Evolutionary conservation across 2,329 filamentous ascomycete species (phyloP), one percentile per base, ranked within the genome.

Genomic region (Penicillium hesseltinei): DNA sequence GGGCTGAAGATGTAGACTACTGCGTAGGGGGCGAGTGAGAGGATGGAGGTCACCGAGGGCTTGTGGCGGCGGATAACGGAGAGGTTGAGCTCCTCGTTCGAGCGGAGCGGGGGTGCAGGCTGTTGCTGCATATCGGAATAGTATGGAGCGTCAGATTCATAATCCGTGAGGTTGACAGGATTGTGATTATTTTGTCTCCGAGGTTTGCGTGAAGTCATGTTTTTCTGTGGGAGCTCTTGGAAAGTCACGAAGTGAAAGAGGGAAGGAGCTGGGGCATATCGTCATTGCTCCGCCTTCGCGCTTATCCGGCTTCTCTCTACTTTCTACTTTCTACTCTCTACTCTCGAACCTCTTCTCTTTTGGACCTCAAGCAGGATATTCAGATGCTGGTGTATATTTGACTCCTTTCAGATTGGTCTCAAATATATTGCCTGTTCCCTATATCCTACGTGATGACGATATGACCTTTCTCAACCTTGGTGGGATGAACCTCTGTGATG

Each of bases 51-150:
- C 62, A 97, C 85, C 57, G 84, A 82, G 33, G 91, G 89, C 57
- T 91, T 84, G 77, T 96, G 90, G 64, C 91, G 89, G 58, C 84
- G 87, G 36, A 97, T 82, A 39, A 97, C 93, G 48, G 85, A 82
- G 63, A 96, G 82, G 78, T 97, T 97, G 69, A 97, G 87, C 65
- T 95, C 88, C 54, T 88, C 89, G 74, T 92, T 94, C 61, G 88
- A 88, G 63, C 90, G 87, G 7, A 67, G 62, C 36, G 77, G 73
- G 53, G 80, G 79, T 42, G 80, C 79, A 29, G 74, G 72, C 17
- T 61, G 61, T 48, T 69, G 66, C 21, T 67, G 66, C 35, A 68
- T 67, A 58, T 77, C 75, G 56, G 75, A 75, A 54, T 72, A 60
- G 58, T 84, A 82, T 62, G 79, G 80, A 21, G 81, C 82, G 71